Percentiles rank a stretch among this genome's conserved stretches.
These are phyloP conservation scores for Acacia pycnantha DNA, from an alignment of 331 rosid species.

Conservation along the genomic window DNA sequence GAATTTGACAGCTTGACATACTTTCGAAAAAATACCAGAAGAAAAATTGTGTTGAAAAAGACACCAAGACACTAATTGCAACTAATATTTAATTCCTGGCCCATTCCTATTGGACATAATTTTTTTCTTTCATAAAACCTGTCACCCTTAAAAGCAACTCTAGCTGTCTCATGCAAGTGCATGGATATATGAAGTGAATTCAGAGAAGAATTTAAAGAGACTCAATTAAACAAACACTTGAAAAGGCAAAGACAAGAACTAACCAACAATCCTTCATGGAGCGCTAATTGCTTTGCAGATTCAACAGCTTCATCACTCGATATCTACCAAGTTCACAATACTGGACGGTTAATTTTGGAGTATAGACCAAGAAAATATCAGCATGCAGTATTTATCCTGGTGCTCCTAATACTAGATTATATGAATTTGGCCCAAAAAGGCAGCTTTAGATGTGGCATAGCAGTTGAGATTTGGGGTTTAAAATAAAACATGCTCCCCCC, in stretches of 20 bases:
- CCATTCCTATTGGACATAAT: not conserved
- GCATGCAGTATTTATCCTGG: constrained; percentile 13
- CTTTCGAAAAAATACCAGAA: not conserved
- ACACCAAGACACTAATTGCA: not conserved
- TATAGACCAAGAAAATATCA: constrained; percentile 10
- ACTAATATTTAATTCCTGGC: not conserved
- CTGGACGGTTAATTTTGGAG: constrained; percentile 23
- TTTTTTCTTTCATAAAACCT: not conserved
- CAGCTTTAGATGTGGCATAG: constrained; percentile 12
- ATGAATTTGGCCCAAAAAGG: not conserved
- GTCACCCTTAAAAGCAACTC: constrained; percentile 12
- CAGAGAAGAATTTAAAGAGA: not conserved
- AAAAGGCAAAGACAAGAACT: constrained; percentile 31
- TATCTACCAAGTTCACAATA: constrained; percentile 57
- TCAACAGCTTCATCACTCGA: constrained; percentile 92
- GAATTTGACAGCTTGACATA: not conserved
- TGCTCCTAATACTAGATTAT: not conserved
- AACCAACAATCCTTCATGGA: constrained; percentile 98
- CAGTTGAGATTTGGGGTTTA: not conserved
- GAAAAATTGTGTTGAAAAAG: not conserved
- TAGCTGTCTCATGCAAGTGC: constrained; percentile 19
- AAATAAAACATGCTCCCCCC: not conserved
- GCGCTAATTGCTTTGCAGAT: constrained; percentile 89
- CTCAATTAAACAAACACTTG: constrained; percentile 13
- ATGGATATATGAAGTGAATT: not conserved